A percentile compares a stretch with the other conserved stretches of the same genome.
Conservation (phyloP, 495 filamentous ascomycete genomes). For the Podospora anserina region DNA sequence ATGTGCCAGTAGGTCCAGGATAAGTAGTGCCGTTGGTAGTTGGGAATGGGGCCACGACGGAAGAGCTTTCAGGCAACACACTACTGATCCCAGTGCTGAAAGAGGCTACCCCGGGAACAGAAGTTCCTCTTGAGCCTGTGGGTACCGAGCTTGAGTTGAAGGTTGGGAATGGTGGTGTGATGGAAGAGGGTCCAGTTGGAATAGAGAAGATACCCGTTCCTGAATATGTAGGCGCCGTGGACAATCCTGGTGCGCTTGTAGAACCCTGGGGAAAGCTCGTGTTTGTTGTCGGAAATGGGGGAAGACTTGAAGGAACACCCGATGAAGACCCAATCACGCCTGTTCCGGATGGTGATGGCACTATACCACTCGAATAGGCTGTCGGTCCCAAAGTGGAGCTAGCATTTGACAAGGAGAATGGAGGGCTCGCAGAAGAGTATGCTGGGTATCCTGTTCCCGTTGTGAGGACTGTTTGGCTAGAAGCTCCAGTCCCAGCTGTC, state of each 20-base stretch:
- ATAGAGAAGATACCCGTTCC: background rate
- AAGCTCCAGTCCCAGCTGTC: background rate
- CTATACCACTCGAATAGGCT: background rate
- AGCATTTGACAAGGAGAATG: background rate
- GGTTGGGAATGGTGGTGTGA: background rate
- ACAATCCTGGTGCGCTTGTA: slow-evolving; percentile 5
- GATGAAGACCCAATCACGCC: background rate
- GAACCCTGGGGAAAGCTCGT: slow-evolving; percentile 13
- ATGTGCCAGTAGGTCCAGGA: background rate
- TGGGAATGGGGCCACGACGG: background rate
- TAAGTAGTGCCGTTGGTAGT: background rate
- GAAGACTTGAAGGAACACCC: background rate
- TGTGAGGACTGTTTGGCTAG: background rate
- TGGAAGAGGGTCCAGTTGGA: background rate
- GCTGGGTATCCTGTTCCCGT: background rate
- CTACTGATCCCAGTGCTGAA: background rate
- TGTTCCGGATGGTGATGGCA: slow-evolving; percentile 9
- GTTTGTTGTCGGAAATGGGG: slow-evolving; percentile 22
- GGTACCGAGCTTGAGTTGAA: background rate
- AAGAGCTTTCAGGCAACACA: background rate
- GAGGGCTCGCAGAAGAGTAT: background rate
- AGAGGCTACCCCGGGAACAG: background rate
- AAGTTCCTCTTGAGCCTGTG: background rate
- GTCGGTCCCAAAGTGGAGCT: background rate
- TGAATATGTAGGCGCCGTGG: background rate